Evolutionary conservation across 345 rosid species (phyloP), one percentile per base, ranked within the genome.

Genomic region (Pistacia integerrima): DNA sequence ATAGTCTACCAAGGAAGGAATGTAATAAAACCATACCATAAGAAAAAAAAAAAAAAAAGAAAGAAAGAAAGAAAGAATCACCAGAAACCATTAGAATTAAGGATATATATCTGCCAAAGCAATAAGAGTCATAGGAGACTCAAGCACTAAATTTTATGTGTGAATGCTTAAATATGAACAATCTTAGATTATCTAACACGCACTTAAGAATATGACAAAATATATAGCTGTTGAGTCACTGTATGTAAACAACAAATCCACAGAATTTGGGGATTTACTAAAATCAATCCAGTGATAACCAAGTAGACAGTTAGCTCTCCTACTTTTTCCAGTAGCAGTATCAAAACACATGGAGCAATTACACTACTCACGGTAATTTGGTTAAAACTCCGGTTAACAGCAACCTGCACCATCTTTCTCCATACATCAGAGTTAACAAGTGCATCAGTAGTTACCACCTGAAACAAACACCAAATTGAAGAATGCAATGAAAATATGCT

Each of bases 401-500:
- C 90, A 69, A 83, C 79, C 79, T 82, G 89, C 33, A 93, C 97
- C 97, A 96, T 93, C 88, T 87, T 89, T 84, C 94, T 91, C 98
- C 98, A 96, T 64, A 90, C 88, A 83, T 92, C 94, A 87, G 89
- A 86, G 75, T 91, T 83, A 54, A 96, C 97, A 49, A 81, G 84
- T 4, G 94, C 97, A 51, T 93, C 99, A 8, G 98, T 96, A 70
- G 98, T 96, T 77, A 96, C 80, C 16, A 96, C 97, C 99, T 96
- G 95, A 38, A 82, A 86, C 41, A 81, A 8, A 63, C 20, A 76
- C 56, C 62, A 54, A 14, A 30, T 73, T 69, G 33, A 55, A 67
- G 70, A 58, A 75, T 63, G 14, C 60, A 57, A 59, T 56, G n/a
- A 35, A 72, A 64, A 46, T 57, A 70, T 2, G 9, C 54, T 66